Conservation (phyloP, 2,329 filamentous ascomycete genomes). For the Conoideocrella luteorostrata region DNA sequence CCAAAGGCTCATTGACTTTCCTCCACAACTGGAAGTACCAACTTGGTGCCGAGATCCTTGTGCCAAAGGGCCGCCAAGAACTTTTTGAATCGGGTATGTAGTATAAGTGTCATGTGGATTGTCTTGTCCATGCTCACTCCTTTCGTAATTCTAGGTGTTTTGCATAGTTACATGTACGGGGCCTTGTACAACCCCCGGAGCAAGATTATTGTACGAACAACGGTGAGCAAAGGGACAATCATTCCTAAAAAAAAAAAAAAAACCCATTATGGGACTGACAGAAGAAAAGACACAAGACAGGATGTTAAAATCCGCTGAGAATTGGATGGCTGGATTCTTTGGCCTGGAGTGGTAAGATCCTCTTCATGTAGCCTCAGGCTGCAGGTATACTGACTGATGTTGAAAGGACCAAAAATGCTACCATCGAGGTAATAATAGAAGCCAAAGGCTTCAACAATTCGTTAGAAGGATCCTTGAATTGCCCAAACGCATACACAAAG, state of each 20-base stretch:
- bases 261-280: constrained; percentile 10
- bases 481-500: constrained; percentile 53
- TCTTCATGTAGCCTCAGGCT: neutral
- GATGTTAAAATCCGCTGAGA: constrained; percentile 71
- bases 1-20: constrained; percentile 56
- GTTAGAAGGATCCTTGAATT: constrained; percentile 60
- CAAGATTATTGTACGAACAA: constrained; percentile 68
- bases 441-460: constrained; percentile 60
- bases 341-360: constrained; percentile 58
- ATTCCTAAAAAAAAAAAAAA: neutral
- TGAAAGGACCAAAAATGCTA: constrained; percentile 57
- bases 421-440: constrained; percentile 67
- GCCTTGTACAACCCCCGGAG: constrained; percentile 63
- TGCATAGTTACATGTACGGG: constrained; percentile 69
- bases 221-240: constrained; percentile 29
- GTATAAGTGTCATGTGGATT: neutral
- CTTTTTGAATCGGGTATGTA: constrained; percentile 54
- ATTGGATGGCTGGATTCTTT: constrained; percentile 75
- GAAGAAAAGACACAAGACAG: constrained; percentile 58
- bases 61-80: constrained; percentile 66
- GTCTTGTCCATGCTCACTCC: neutral
- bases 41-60: constrained; percentile 65
- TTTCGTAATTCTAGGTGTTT: constrained; percentile 38
- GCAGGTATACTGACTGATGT: neutral
- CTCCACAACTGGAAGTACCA: constrained; percentile 63